Evolutionary conservation across 768 basidiomycete species (phyloP), one percentile per base, ranked within the genome.

Genomic region (Lactarius pseudohatsudake): DNA sequence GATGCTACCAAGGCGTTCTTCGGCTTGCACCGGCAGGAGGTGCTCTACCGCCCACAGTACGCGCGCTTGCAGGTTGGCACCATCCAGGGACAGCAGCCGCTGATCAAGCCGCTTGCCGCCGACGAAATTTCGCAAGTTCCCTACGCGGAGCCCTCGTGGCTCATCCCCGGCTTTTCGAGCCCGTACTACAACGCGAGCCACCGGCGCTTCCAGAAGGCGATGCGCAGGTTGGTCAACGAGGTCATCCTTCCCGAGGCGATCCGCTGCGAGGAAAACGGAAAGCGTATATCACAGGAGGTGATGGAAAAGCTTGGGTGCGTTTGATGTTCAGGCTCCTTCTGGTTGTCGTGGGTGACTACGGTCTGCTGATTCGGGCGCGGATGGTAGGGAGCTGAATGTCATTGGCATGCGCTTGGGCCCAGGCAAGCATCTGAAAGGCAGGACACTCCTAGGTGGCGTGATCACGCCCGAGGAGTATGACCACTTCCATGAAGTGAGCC

Each of bases 331-430:
- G 20, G 53, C 20, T 26, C 4, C 53, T 58, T 41, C 40, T 32
- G 18, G 22, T 8, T 9, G 16, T 53, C 7, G 22, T 53, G 26
- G 9, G 20, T 6, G 47, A 5, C 11, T 10, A 50, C 22, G n/a
- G 47, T 26, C 9, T 26, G 56, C 59, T 40, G 61, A n/a, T 40
- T 11, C 55, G n/a, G 26, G 57, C 22, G 2, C n/a, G 50, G 36
- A 3, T 22, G 30, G 13, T 71, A 94, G 92, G 28, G 87, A 88
- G 70, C 77, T 82, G 65, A 90, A 93, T 75, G 80, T 96, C 53
- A 86, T 92, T 59, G 88, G 91, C 8, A 96, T 97, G 94, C 86
- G 94, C 5, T 82, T 95, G 61, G 95, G 95, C 2, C 94, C 94
- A 3, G 92, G 92, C 22, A 92, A 92, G 75, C 92, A 96, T 74